Conservation (phyloP, 306 rosid genomes). For the Malus sylvestris region DNA sequence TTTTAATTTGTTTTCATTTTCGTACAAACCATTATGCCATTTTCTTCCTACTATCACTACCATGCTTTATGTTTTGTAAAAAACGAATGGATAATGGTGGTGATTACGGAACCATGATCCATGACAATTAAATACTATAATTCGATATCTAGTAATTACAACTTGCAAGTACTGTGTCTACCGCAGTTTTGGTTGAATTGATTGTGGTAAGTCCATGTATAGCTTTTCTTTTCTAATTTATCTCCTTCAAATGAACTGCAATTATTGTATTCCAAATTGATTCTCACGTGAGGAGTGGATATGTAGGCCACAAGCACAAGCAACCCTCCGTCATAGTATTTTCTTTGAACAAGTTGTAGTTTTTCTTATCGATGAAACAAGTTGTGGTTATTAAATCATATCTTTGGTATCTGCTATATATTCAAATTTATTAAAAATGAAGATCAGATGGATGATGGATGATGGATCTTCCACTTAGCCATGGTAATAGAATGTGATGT, state of each 20-base stretch:
- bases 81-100: background rate
- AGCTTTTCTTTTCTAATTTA: background rate
- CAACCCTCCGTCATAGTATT: background rate
- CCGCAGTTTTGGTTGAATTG: background rate
- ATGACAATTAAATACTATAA: background rate
- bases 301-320: background rate
- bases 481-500: background rate
- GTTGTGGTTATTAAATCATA: conserved; percentile 15
- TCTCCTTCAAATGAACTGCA: background rate
- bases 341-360: conserved; percentile 1
- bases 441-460: background rate
- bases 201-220: background rate
- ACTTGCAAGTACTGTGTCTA: background rate
- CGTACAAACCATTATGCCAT: too few species aligned
- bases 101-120: background rate
- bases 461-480: background rate
- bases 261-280: background rate
- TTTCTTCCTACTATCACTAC: too few species aligned
- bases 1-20: too few species aligned
- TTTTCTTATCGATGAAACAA: background rate
- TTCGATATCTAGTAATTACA: background rate
- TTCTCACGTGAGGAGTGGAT: background rate
- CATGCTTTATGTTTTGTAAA: too few species aligned
- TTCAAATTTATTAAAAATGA: background rate
- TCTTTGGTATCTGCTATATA: conserved; percentile 5